Percentiles rank a stretch among this genome's conserved stretches.
Conservation (phyloP, 306 rosid species). For the Dalbergia cochinchinensis region DNA sequence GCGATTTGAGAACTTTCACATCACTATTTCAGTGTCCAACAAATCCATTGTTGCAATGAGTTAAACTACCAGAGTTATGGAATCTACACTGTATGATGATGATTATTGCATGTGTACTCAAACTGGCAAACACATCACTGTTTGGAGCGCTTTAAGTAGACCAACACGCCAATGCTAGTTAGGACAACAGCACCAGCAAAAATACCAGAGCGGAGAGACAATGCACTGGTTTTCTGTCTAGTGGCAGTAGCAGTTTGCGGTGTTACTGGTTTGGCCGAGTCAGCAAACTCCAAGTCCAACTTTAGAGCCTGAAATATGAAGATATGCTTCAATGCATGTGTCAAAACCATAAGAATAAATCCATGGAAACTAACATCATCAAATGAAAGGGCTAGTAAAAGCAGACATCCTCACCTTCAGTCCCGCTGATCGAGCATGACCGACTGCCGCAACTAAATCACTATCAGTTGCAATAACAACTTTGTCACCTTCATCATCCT, state of each 20-base stretch:
- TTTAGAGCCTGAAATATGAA: conserved; percentile 73
- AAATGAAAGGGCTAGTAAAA: conserved; percentile 32
- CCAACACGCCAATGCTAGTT: conserved; percentile 63
- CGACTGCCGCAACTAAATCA: conserved; percentile 80
- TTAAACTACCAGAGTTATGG: conserved; percentile 7
- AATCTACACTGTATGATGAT: conserved; percentile 11
- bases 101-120: conserved; percentile 37
- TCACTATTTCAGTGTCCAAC: conserved; percentile 19
- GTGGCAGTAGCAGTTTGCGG: conserved; percentile 37
- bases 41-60: conserved; percentile 24
- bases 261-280: conserved; percentile 42
- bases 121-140: conserved; percentile 43
- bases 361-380: conserved; percentile 5
- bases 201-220: conserved; percentile 54
- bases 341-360: conserved; percentile 15
- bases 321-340: conserved; percentile 26
- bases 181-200: conserved; percentile 72
- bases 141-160: conserved; percentile 80
- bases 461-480: conserved; percentile 74
- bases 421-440: conserved; percentile 78
- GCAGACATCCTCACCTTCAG: conserved; percentile 66
- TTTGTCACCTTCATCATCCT: conserved; percentile 95
- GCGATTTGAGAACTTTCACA: conserved; percentile 30
- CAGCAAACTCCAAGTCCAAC: conserved; percentile 76
- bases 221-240: conserved; percentile 42